Conservation (phyloP, 2,329 filamentous ascomycete genomes). For the Chrysosporium keratinophilum region DNA sequence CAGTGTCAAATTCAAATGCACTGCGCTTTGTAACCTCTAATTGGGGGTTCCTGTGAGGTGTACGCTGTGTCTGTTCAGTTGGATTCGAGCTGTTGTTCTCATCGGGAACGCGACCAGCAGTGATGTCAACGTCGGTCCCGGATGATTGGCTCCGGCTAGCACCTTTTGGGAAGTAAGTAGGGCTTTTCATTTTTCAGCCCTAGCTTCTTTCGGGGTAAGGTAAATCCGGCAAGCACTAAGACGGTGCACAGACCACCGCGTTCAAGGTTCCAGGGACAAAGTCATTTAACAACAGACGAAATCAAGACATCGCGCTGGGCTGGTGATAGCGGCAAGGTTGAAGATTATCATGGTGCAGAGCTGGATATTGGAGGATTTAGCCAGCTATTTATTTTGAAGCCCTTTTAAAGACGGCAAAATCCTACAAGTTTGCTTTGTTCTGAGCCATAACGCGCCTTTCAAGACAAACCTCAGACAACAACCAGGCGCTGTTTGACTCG, state of each 20-base stretch:
- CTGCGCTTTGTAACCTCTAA: neutral
- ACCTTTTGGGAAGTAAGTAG: neutral
- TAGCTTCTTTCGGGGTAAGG: neutral
- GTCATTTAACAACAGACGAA: neutral
- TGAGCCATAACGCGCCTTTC: neutral
- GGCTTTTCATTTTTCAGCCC: neutral
- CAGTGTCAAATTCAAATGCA: neutral
- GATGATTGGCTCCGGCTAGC: neutral
- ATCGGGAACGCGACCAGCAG: neutral
- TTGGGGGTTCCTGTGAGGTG: neutral
- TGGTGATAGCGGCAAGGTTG: neutral
- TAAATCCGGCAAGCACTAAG: neutral
- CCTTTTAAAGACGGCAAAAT: neutral
- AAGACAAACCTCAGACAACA: neutral
- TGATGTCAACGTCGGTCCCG: constrained; percentile 10
- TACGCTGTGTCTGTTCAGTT: neutral
- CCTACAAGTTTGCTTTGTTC: constrained; percentile 3
- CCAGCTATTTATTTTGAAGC: neutral
- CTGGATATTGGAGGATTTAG: too few relatives aligned
- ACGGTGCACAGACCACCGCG: constrained; percentile 12
- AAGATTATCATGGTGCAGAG: neutral
- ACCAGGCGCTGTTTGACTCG: neutral
- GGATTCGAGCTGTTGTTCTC: neutral
- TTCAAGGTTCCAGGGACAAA: neutral
- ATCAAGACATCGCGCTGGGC: neutral